Evolutionary conservation across 345 rosid species (phyloP).

Genomic region (Acer negundo): DNA sequence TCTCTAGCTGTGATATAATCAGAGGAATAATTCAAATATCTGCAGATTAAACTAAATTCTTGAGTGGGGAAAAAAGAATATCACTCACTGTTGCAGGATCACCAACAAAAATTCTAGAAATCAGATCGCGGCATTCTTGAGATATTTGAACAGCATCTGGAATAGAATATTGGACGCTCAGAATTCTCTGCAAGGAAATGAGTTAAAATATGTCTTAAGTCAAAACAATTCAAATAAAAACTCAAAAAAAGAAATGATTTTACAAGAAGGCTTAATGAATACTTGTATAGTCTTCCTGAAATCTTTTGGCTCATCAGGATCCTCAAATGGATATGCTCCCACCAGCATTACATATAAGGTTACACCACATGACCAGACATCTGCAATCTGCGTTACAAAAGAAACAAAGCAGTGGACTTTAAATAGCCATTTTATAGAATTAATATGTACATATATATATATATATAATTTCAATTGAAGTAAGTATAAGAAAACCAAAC

Average conservation of each 20-base stretch:
- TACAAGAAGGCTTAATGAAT: conserved; percentile 8
- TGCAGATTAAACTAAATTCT: neutral
- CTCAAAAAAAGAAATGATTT: neutral
- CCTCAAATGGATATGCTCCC: conserved; percentile 96
- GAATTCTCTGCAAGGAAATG: conserved; percentile 62
- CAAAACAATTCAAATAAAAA: neutral
- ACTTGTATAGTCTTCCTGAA: conserved; percentile 87
- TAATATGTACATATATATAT: neutral
- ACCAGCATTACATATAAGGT: conserved; percentile 93
- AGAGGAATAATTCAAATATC: neutral
- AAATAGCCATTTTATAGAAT: neutral
- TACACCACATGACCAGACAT: conserved; percentile 98
- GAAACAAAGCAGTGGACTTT: neutral
- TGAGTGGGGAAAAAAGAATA: neutral
- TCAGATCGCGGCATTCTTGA: conserved; percentile 74
- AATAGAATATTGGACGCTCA: conserved; percentile 81
- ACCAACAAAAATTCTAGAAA: conserved; percentile 83
- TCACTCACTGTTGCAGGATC: conserved; percentile 69
- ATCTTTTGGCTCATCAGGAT: conserved; percentile 91
- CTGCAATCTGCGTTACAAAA: conserved; percentile 69
- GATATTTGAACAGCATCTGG: conserved; percentile 77
- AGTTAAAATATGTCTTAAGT: neutral
- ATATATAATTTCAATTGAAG: too few relatives aligned
- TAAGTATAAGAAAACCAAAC: neutral
- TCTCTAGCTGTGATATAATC: neutral